A percentile compares a stretch with the other conserved stretches of the same genome.
Conservation (phyloP, 768 basidiomycete genomes). For the Galerina sulciceps region DNA sequence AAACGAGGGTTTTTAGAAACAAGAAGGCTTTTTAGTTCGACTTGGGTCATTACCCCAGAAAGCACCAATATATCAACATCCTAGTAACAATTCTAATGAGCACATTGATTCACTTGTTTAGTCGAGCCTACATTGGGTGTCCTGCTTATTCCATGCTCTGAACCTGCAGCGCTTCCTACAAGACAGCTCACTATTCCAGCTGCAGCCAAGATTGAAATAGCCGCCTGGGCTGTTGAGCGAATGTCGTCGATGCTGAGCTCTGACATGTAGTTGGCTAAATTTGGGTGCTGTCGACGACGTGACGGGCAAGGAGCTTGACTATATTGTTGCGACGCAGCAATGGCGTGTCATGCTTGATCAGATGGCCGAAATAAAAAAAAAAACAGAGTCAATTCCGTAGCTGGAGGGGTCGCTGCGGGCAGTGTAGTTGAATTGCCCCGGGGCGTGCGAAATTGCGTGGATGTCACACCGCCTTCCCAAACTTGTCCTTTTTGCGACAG, state of each 20-base stretch:
- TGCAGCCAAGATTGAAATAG: neutral
- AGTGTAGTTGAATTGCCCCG: neutral
- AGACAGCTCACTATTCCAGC: neutral
- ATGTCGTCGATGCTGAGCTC: constrained; percentile 2
- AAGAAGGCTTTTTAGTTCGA: constrained; percentile 12
- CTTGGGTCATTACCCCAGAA: neutral
- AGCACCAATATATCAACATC: constrained; percentile 22
- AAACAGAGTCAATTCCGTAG: neutral
- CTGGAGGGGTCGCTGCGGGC: neutral
- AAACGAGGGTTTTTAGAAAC: constrained; percentile 1
- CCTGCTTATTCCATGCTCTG: constrained; percentile 9
- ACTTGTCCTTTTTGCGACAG: constrained; percentile 14
- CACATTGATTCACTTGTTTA: neutral
- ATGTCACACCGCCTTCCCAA: constrained; percentile 11
- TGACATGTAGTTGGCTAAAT: neutral
- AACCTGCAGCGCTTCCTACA: constrained; percentile 9
- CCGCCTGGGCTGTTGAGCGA: neutral
- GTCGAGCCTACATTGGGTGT: constrained; percentile 3
- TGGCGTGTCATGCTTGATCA: neutral
- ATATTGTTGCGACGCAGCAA: neutral
- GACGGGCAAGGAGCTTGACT: neutral
- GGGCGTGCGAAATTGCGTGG: constrained; percentile 29
- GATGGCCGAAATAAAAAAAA: neutral
- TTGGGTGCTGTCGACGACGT: neutral
- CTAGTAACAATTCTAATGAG: constrained; percentile 1